Base-by-base conservation (phyloP, 2,329 filamentous ascomycete species). In the Fusarium gaditjirri region DNA sequence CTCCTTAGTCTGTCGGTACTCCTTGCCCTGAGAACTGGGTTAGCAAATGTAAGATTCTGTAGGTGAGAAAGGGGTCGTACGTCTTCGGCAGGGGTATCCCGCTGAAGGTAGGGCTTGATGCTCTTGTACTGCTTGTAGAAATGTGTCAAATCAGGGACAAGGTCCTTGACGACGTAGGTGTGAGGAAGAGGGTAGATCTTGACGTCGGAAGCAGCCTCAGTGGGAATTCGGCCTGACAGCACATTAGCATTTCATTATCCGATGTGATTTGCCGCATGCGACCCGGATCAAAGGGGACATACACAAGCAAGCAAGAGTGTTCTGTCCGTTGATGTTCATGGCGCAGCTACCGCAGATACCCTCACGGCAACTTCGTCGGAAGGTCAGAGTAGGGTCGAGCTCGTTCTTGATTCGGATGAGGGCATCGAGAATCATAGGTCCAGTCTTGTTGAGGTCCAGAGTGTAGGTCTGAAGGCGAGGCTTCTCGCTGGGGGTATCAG, bases 81-180 rank as follows among this genome's bases (percentile, higher is more conserved):
- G 81, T 98, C 93, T 76, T 91, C 90, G 46, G 94, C 86, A 61
- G 93, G 92, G 33, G 94, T 96, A 73, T 95, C 92, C 80, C 94
- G 91, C 87, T 98, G 96, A 59, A 99, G 91, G 83, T 97, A 99
- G 46, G 96, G 96, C 91, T 98, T 97, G 86, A 99, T 98, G 21
- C 95, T 98, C 86, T 98, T 97, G 90, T 99, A 99, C 88, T 99
- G 96, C 90, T 98, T 98, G 91, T 99, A 99, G 87, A 99, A 98
- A 80, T 96, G 93, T 71, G 96, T 99, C 86, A 99, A 87, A 82
- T 99, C 96, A 66, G 96, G 95, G 38, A 99, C 96, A 71, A 99
- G 91, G 83, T 99, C 96, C 90, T 98, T 99, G 86, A 99, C 95
- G 77, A 99, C 94, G 85, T 98, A 99, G 84, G 95, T 98, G 86